These are phyloP conservation scores for Ceratocystis albifundus DNA, from an alignment of 2,329 filamentous ascomycete genomes.

Conservation along the genomic window DNA sequence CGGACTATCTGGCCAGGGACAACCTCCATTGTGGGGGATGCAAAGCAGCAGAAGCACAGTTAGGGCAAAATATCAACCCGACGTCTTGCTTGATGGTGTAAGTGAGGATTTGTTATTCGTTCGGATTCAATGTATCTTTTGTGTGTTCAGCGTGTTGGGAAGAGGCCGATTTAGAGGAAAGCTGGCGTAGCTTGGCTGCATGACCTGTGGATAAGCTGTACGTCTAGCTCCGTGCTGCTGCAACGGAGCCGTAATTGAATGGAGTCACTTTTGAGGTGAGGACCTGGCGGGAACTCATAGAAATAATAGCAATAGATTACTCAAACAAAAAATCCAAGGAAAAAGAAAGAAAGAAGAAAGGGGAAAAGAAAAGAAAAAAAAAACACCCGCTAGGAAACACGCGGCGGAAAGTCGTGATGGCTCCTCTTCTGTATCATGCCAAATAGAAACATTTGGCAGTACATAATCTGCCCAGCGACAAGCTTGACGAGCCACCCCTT, in stretches of 20 bases:
- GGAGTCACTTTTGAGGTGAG: not conserved
- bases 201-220: not conserved
- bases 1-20: conserved; percentile 59
- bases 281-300: not conserved
- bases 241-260: not conserved
- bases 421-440: not conserved
- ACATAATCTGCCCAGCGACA: not conserved
- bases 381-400: not conserved
- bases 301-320: not conserved
- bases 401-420: not conserved
- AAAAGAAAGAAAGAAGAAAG: no score
- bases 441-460: not conserved
- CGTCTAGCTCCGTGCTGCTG: not conserved
- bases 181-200: conserved; percentile 1
- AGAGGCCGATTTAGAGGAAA: not conserved
- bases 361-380: not conserved
- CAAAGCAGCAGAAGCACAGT: no score
- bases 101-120: no score
- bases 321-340: not conserved
- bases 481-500: not conserved
- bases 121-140: no score
- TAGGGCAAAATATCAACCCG: not conserved
- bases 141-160: not conserved
- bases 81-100: no score
- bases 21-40: conserved; percentile 17